Conservation (phyloP, 1,139 yeast species). For the Yamadazyma mexicana region DNA sequence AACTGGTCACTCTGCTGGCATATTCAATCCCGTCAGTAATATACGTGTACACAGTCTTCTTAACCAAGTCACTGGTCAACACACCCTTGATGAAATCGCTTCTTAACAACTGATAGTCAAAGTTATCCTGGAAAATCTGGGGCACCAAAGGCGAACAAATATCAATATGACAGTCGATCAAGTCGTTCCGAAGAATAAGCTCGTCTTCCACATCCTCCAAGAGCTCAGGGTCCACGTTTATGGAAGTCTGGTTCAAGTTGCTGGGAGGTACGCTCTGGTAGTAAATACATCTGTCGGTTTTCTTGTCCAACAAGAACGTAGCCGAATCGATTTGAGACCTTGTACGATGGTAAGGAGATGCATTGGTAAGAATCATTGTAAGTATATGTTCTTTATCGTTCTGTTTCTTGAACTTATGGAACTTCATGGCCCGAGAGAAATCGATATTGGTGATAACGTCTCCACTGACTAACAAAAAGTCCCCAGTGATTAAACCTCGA, state of each 20-base stretch:
- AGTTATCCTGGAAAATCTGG: conserved; percentile 91
- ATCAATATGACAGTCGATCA: conserved; percentile 94
- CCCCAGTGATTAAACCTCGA: conserved; percentile 84
- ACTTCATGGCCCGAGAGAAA: conserved; percentile 67
- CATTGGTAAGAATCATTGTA: conserved; percentile 89
- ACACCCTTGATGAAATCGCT: conserved; percentile 90
- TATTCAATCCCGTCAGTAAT: conserved; percentile 69
- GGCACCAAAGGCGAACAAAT: conserved; percentile 95
- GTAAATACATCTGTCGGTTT: conserved; percentile 73
- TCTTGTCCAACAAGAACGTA: conserved; percentile 74
- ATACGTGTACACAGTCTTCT: conserved; percentile 88
- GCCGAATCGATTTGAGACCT: conserved; percentile 81
- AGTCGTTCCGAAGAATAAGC: conserved; percentile 79
- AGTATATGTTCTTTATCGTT: conserved; percentile 86
- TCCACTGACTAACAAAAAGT: conserved; percentile 86
- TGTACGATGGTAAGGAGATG: conserved; percentile 83
- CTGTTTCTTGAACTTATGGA: conserved; percentile 69
- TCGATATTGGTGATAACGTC: conserved; percentile 93
- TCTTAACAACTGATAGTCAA: conserved; percentile 87
- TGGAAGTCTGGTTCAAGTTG: conserved; percentile 52
- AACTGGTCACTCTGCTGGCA: conserved; percentile 91
- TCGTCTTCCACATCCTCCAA: conserved; percentile 73
- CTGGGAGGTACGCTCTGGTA: conserved; percentile 74
- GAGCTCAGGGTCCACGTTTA: conserved; percentile 81
- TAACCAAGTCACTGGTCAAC: conserved; percentile 82